Base-by-base conservation (phyloP, 352 stramenopile genomes). In the Elongisporangium undulatum region DNA sequence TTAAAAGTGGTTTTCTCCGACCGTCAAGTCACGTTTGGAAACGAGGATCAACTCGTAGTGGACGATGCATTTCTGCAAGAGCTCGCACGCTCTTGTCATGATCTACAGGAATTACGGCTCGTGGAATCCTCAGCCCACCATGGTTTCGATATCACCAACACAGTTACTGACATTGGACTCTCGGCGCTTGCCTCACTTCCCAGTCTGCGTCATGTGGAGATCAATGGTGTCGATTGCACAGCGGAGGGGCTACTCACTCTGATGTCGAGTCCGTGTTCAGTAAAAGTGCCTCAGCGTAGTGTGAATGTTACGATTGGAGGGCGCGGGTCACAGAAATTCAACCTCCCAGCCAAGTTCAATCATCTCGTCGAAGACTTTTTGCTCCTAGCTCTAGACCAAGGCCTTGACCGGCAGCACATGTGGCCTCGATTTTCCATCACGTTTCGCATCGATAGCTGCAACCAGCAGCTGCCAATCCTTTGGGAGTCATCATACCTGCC, bases 91-190 rank as follows among this genome's bases (percentile, higher is more conserved):
- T 22, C 24, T 16, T 75, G 64, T 22, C 61, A 58, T 7, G 19
- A 56, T 20, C 34, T 75, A 9, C 55, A 75, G 34, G 24, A 23
- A 2, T 38, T 75, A 29, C 52, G 55, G 2, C 26, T 75, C 2
- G 52, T 63, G 0, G 68, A 75, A 52, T 55, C 55, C 49, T 64
- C 59, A 13, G 39, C 50, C 15, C 61, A 59, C 6, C 68, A 75
- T 24, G 68, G 68, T 5, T 67, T 72, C 58, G 68, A 69, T 39
- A 53, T 56, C 19, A 75, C 61, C 29, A 75, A 75, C 58, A 52
- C 39, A 19, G 62, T 75, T 45, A 66, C 61, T 17, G 58, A 55
- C 6, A 24, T 45, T 4, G 64, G 68, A 39, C 52, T 75, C 9
- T 23, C 45, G 9, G 39, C 39, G 4, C 58, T 75, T 3, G 53